These are phyloP conservation scores for Boechera retrofracta DNA, from an alignment of 345 rosid genomes.

Conservation along the genomic window DNA sequence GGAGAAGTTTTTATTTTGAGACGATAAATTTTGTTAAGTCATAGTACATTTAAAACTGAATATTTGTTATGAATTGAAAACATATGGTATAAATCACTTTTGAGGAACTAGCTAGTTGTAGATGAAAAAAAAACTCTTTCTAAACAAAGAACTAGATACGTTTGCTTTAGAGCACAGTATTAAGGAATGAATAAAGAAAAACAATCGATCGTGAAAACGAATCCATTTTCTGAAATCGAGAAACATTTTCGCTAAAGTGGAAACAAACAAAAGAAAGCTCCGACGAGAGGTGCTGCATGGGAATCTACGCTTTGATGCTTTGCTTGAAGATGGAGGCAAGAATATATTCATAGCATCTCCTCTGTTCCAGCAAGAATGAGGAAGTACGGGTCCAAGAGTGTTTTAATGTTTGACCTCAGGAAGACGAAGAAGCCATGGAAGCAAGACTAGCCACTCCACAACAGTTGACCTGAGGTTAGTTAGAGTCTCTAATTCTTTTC, in stretches of 20 bases:
- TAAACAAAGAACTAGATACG: background rate
- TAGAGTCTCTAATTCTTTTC: background rate
- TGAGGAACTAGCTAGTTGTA: conserved; percentile 20
- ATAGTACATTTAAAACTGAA: no score
- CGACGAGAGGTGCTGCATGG: conserved; percentile 31
- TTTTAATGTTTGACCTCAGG: background rate
- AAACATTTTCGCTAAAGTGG: conserved; percentile 37
- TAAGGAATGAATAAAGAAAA: background rate
- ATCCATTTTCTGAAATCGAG: conserved; percentile 36
- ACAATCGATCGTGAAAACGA: conserved; percentile 37
- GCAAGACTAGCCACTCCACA: background rate
- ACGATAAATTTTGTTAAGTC: background rate
- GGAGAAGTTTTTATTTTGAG: background rate
- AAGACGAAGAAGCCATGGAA: background rate
- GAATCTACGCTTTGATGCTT: conserved; percentile 49
- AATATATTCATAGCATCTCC: conserved; percentile 33
- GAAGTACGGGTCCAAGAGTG: background rate
- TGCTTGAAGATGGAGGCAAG: conserved; percentile 49
- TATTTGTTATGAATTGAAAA: background rate
- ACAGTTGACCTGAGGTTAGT: background rate
- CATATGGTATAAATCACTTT: conserved; percentile 2
- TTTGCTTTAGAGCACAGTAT: conserved; percentile 12
- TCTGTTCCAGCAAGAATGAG: conserved; percentile 7
- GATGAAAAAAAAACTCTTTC: background rate
- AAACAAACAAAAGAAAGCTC: conserved; percentile 40